A percentile compares a stretch with the other conserved stretches of the same genome.
These are phyloP conservation scores for Gyromitra esculenta DNA, from an alignment of 2,329 filamentous ascomycete genomes.

Conservation along the genomic window DNA sequence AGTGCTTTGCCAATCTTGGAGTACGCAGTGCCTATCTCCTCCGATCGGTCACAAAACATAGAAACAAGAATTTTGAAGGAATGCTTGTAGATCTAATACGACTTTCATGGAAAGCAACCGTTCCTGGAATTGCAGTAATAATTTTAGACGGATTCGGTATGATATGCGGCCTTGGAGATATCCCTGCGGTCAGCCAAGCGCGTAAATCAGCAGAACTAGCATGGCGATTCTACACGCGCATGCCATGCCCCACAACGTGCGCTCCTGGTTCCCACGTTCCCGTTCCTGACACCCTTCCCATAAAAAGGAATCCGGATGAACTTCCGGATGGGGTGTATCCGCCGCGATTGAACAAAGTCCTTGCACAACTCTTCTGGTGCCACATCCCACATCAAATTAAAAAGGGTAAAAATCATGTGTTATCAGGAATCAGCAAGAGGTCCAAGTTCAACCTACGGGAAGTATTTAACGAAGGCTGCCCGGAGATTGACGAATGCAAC, in stretches of 20 bases:
- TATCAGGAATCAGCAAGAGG: constrained; percentile 13
- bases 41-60: constrained; percentile 3
- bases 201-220: constrained; percentile 29
- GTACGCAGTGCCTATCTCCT: background rate
- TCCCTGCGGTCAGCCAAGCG: constrained; percentile 40
- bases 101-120: constrained; percentile 2
- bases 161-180: constrained; percentile 42
- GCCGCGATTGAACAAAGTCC: constrained; percentile 26
- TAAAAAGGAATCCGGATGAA: constrained; percentile 11
- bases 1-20: constrained; percentile 4
- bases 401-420: constrained; percentile 23
- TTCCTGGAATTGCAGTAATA: constrained; percentile 28
- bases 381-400: constrained; percentile 8
- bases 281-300: constrained; percentile 44
- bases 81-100: background rate
- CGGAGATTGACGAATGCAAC: constrained; percentile 43
- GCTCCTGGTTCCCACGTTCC: constrained; percentile 46
- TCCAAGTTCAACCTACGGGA: constrained; percentile 21
- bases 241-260: constrained; percentile 46
- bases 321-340: constrained; percentile 34
- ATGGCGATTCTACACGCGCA: constrained; percentile 45
- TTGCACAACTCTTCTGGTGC: constrained; percentile 21
- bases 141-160: constrained; percentile 32
- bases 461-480: constrained; percentile 24
- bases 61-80: constrained; percentile 10